These are phyloP conservation scores for Cercospora janseana DNA, from an alignment of 2,329 filamentous ascomycete genomes.

Conservation along the genomic window DNA sequence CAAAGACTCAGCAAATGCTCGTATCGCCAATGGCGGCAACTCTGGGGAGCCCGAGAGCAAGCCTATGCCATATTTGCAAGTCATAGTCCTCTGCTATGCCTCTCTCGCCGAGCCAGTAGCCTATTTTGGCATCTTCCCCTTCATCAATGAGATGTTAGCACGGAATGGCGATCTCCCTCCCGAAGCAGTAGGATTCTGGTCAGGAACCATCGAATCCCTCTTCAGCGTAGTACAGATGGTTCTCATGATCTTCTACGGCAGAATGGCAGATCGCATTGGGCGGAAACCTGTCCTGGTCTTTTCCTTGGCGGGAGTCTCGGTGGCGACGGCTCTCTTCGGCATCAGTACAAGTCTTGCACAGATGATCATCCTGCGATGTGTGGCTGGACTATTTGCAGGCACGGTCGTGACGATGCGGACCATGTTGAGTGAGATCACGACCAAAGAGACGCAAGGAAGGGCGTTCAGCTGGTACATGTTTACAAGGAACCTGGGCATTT, in stretches of 20 bases:
- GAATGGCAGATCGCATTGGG: slow-evolving; percentile 64
- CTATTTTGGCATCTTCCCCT: slow-evolving; percentile 80
- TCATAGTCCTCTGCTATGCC: slow-evolving; percentile 70
- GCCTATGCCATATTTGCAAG: slow-evolving; percentile 62
- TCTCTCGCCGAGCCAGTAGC: slow-evolving; percentile 73
- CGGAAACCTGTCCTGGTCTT: slow-evolving; percentile 70
- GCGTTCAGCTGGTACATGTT: slow-evolving; percentile 78
- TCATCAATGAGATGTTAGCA: slow-evolving; percentile 74
- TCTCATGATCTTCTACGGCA: slow-evolving; percentile 78
- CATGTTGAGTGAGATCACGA: slow-evolving; percentile 74
- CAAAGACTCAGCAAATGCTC: slow-evolving; percentile 11
- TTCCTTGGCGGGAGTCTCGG: slow-evolving; percentile 62
- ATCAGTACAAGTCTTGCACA: slow-evolving; percentile 65
- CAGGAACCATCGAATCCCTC: slow-evolving; percentile 67
- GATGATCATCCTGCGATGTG: slow-evolving; percentile 70
- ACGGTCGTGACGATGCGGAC: slow-evolving; percentile 72
- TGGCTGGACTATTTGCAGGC: slow-evolving; percentile 71
- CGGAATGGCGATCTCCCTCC: slow-evolving; percentile 61
- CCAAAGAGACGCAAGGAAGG: slow-evolving; percentile 65
- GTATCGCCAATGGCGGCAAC: background rate
- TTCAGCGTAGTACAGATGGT: slow-evolving; percentile 72
- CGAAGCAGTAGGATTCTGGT: slow-evolving; percentile 76
- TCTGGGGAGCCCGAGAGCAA: slow-evolving; percentile 30
- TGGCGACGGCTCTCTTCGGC: slow-evolving; percentile 66
- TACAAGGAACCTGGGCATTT: slow-evolving; percentile 68